Evolutionary conservation across 169 alveolate species (phyloP).

Genomic region (Plasmodium fragile): DNA sequence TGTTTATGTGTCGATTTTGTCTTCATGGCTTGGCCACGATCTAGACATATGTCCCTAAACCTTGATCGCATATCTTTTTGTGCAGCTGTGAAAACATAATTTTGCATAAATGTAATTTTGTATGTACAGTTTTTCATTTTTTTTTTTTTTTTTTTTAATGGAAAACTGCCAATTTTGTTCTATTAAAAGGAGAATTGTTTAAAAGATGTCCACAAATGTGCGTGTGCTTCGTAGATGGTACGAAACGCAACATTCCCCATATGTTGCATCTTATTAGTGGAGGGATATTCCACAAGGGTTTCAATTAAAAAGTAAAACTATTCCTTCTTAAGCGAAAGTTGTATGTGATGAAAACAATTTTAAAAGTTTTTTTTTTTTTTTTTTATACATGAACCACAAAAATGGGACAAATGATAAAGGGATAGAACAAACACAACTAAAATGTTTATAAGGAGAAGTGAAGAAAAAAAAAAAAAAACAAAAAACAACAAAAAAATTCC

Average conservation of each 20-base stretch:
- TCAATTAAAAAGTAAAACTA: neutral
- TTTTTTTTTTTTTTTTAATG: neutral
- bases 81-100: neutral
- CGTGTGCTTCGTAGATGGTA: neutral
- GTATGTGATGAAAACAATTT: neutral
- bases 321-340: neutral
- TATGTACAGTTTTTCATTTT: neutral
- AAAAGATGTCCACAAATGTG: neutral
- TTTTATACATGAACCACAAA: neutral
- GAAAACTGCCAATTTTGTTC: neutral
- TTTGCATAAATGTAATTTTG: neutral
- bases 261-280: neutral
- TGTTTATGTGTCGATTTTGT: neutral
- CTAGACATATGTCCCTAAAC: neutral
- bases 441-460: neutral
- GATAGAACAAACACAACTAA: neutral
- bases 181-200: neutral
- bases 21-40: conserved; percentile 6
- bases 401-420: neutral
- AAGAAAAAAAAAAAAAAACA: neutral
- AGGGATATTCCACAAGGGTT: neutral
- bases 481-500: neutral
- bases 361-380: neutral
- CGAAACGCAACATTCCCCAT: neutral
- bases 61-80: neutral